Conservation (phyloP, 108 stramenopile genomes). For the Cyclotella baltica region DNA sequence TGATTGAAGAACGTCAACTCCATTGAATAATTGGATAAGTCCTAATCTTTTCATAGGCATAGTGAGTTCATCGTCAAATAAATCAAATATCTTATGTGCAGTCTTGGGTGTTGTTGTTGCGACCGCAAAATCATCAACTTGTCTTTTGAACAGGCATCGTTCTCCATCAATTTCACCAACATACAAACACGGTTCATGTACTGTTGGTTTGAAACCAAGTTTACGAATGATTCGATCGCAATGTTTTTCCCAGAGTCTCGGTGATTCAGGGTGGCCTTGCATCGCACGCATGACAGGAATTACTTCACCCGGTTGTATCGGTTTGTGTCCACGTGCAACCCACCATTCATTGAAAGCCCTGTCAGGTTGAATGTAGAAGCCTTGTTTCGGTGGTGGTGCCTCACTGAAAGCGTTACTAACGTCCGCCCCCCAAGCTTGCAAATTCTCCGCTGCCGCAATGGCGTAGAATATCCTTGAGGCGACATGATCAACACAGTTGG, state of each 20-base stretch:
- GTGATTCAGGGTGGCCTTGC: background rate
- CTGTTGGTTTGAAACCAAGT: constrained; percentile 3
- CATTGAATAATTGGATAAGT: constrained; percentile 37
- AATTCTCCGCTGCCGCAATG: constrained; percentile 16
- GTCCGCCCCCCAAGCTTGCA: constrained; percentile 25
- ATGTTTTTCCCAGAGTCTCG: constrained; percentile 31
- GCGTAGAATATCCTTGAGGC: constrained; percentile 35
- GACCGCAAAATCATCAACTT: constrained; percentile 32
- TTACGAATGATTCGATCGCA: background rate
- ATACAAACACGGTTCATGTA: constrained; percentile 28
- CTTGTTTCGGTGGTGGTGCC: constrained; percentile 6
- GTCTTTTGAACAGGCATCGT: constrained; percentile 3
- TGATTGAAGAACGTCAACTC: constrained; percentile 46
- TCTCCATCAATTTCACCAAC: constrained; percentile 13
- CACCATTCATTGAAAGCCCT: constrained; percentile 44
- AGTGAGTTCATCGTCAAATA: constrained; percentile 3
- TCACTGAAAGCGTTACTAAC: constrained; percentile 47
- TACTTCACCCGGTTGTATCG: constrained; percentile 5
- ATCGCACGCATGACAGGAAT: constrained; percentile 8
- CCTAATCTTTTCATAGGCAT: constrained; percentile 38
- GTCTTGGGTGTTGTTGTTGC: background rate
- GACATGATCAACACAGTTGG: too few species aligned
- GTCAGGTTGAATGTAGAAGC: constrained; percentile 40
- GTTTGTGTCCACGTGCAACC: background rate
- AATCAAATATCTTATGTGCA: constrained; percentile 2